Conservation (phyloP, 176 grass and related monocot species). For the Ensete glaucum region DNA sequence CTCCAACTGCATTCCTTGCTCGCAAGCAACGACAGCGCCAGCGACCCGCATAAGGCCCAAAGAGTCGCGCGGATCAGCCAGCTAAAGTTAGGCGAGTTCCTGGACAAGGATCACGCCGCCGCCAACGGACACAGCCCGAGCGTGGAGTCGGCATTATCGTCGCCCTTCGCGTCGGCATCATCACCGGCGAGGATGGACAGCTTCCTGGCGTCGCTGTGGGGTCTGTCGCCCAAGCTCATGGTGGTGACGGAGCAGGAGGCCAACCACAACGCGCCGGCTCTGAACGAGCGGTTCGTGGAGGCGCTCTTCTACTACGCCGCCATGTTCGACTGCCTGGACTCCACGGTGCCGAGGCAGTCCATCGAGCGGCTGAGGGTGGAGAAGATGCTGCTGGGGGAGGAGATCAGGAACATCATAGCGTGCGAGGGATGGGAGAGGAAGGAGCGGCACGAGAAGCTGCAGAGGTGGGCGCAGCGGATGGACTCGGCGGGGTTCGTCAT, state of each 20-base stretch:
- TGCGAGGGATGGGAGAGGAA: constrained; percentile 61
- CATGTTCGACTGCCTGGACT: constrained; percentile 87
- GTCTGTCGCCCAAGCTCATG: constrained; percentile 54
- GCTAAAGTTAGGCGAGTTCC: neutral
- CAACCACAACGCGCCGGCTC: constrained; percentile 54
- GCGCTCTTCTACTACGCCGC: constrained; percentile 88
- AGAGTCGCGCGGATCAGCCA: neutral
- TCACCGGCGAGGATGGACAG: constrained; percentile 42
- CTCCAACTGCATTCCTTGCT: constrained; percentile 66
- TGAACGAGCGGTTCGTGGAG: constrained; percentile 79
- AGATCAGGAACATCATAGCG: constrained; percentile 78
- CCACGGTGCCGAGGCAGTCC: constrained; percentile 42
- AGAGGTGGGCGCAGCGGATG: constrained; percentile 52
- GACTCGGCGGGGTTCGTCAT: constrained; percentile 49
- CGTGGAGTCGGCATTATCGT: neutral
- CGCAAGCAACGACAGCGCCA: constrained; percentile 16
- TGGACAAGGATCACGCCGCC: constrained; percentile 24
- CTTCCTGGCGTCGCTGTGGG: constrained; percentile 54
- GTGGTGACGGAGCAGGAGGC: constrained; percentile 83
- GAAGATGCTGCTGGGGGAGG: constrained; percentile 60
- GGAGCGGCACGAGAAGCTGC: constrained; percentile 72
- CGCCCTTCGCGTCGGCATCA: constrained; percentile 22
- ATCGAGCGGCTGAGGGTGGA: constrained; percentile 75
- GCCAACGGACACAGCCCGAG: constrained; percentile 7
- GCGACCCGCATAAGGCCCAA: neutral